Evolutionary conservation across 805 yeast species (phyloP).

Genomic region (Lachancea dasiensis): DNA sequence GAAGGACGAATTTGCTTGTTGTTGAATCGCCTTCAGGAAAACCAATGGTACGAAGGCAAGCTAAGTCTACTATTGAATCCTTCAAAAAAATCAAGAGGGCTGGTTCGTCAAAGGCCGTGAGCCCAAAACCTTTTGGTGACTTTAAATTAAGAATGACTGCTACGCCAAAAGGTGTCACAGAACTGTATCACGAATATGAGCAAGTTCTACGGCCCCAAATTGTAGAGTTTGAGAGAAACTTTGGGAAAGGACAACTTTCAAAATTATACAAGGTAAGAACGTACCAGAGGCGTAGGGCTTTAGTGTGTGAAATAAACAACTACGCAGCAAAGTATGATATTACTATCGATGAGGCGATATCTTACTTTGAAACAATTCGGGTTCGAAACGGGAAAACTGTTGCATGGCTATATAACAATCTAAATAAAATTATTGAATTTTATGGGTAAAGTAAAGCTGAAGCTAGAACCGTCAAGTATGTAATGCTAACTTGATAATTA

Average conservation of each 20-base stretch:
- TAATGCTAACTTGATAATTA: slow-evolving; percentile 3
- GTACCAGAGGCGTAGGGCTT: slow-evolving; percentile 34
- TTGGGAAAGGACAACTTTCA: slow-evolving; percentile 23
- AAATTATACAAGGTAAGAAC: slow-evolving; percentile 35
- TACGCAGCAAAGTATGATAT: slow-evolving; percentile 26
- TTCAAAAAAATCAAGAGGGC: too few relatives aligned
- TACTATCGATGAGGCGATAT: slow-evolving; percentile 26
- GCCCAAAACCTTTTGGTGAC: too few relatives aligned
- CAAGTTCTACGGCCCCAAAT: slow-evolving; percentile 31
- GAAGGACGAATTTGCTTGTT: neutral
- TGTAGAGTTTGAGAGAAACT: slow-evolving; percentile 31
- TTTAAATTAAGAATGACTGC: slow-evolving; percentile 30
- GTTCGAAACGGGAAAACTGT: slow-evolving; percentile 31
- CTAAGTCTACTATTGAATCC: neutral
- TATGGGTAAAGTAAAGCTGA: slow-evolving; percentile 1
- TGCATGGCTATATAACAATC: slow-evolving; percentile 35
- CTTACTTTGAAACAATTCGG: slow-evolving; percentile 30
- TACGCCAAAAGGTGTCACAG: slow-evolving; percentile 30
- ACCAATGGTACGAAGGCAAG: slow-evolving; percentile 2
- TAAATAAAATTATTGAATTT: slow-evolving; percentile 12
- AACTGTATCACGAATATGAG: slow-evolving; percentile 31
- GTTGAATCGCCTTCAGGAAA: slow-evolving; percentile 4
- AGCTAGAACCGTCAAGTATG: neutral
- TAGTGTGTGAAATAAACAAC: slow-evolving; percentile 33
- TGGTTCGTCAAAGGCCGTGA: too few relatives aligned